These are phyloP conservation scores for Orbilia ellipsospora DNA, from an alignment of 2,329 filamentous ascomycete genomes.

Conservation along the genomic window DNA sequence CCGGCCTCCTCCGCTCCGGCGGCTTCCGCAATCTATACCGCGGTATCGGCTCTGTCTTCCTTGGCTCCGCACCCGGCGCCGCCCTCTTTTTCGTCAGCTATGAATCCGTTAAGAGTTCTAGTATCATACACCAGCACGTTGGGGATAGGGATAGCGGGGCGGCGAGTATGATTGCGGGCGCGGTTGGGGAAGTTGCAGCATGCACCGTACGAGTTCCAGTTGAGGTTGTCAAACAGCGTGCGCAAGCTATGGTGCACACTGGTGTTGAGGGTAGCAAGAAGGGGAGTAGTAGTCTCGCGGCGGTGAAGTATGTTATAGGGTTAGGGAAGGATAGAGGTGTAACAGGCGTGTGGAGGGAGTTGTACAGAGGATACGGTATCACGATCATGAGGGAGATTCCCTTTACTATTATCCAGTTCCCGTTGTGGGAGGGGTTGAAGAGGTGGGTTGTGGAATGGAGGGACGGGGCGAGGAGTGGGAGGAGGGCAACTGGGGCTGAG, in stretches of 20 bases:
- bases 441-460: slow-evolving; percentile 68
- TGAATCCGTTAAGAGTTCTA: slow-evolving; percentile 75
- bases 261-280: slow-evolving; percentile 8
- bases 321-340: slow-evolving; percentile 41
- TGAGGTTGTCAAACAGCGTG: slow-evolving; percentile 96
- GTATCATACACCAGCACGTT: slow-evolving; percentile 61
- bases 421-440: slow-evolving; percentile 95
- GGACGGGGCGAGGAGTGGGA: slow-evolving; percentile 59
- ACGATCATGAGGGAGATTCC: slow-evolving; percentile 96
- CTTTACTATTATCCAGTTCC: slow-evolving; percentile 97
- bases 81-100: slow-evolving; percentile 98
- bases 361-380: slow-evolving; percentile 92
- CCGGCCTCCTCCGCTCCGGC: slow-evolving; percentile 81
- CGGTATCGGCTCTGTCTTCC: slow-evolving; percentile 86
- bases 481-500: slow-evolving; percentile 75
- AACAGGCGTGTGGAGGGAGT: slow-evolving; percentile 76
- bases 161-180: slow-evolving; percentile 78
- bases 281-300: slow-evolving; percentile 15
- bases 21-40: slow-evolving; percentile 93
- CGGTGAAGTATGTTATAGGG: slow-evolving; percentile 40
- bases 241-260: slow-evolving; percentile 72
- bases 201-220: slow-evolving; percentile 93
- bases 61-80: slow-evolving; percentile 91
- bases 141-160: slow-evolving; percentile 55
- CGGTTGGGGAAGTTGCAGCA: slow-evolving; percentile 87